phyloP scores from a whole-genome alignment of 441 rosid genomes.

The Arabidopsis lyrata region DNA sequence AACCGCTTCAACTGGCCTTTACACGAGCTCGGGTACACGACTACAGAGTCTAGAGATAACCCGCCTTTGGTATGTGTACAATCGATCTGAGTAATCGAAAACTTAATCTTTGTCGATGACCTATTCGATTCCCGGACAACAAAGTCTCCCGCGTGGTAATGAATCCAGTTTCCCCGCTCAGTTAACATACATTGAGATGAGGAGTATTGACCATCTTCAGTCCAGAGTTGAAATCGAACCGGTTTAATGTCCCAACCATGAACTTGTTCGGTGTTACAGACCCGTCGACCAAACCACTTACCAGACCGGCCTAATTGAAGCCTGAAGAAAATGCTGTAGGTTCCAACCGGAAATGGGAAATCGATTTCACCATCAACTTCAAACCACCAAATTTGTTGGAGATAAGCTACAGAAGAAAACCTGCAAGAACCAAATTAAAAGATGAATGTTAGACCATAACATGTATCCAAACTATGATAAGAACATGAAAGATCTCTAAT shows the following conservation, averaged over 20 bases:
- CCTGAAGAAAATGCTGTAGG: conserved; percentile 84
- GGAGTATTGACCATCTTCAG: conserved; percentile 76
- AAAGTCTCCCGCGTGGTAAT: conserved; percentile 82
- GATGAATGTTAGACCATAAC: not conserved
- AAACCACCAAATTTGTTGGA: conserved; percentile 98
- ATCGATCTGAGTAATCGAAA: conserved; percentile 89
- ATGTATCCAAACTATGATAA: conserved; percentile 4
- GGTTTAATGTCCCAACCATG: conserved; percentile 96
- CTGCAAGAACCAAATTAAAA: conserved; percentile 46
- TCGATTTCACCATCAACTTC: conserved; percentile 88
- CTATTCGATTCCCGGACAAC: conserved; percentile 50
- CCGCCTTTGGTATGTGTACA: conserved; percentile 97
- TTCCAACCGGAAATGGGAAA: conserved; percentile 83
- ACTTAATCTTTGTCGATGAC: conserved; percentile 55
- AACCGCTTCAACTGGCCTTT: conserved; percentile 61
- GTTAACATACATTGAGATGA: conserved; percentile 72
- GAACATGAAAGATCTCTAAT: not conserved
- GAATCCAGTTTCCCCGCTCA: conserved; percentile 75
- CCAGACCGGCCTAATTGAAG: conserved; percentile 70
- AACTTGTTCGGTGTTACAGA: conserved; percentile 75
- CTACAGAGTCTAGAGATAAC: conserved; percentile 75
- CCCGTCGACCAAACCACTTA: conserved; percentile 70
- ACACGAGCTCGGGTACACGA: conserved; percentile 62
- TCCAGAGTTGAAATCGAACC: conserved; percentile 84
- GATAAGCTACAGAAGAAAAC: conserved; percentile 80